phyloP scores from a whole-genome alignment of 192 early-diverging fungal genomes.

The Podila horticola region DNA sequence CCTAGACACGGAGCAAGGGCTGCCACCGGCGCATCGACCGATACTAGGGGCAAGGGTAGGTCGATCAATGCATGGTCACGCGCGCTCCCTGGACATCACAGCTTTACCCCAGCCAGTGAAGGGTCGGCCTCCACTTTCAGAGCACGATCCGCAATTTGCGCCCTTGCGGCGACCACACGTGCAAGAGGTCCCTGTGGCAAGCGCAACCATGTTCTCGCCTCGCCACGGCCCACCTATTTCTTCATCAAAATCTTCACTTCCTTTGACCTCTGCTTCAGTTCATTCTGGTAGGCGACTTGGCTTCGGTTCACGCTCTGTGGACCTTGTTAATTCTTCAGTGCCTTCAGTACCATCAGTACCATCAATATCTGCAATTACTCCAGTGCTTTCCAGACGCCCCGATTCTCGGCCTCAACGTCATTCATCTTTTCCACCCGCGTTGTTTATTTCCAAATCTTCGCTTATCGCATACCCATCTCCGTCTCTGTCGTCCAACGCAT shows the following conservation, averaged over 20 bases:
- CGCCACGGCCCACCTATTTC: too few species aligned
- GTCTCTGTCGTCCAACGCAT: neutral
- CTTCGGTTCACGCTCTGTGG: too few species aligned
- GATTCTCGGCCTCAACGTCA: too few species aligned
- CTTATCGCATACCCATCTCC: neutral
- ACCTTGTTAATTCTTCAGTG: constrained; percentile 1
- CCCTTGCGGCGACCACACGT: neutral
- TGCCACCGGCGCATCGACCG: neutral
- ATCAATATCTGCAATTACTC: neutral
- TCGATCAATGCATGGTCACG: constrained; percentile 15
- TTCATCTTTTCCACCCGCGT: too few species aligned
- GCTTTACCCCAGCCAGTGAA: neutral
- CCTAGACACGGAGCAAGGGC: neutral
- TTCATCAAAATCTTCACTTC: neutral
- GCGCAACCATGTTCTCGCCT: too few species aligned
- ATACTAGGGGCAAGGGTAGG: neutral
- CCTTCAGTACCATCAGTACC: neutral
- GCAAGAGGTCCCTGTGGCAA: too few species aligned
- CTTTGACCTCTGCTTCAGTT: neutral
- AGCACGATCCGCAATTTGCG: neutral
- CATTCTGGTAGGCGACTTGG: constrained; percentile 16
- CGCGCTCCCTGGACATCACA: constrained; percentile 23
- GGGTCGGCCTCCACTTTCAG: constrained; percentile 2
- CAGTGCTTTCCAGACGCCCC: too few species aligned
- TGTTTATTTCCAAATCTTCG: neutral